Conservation (phyloP, 177 flowering plant species). For the Vitis hybrid region DNA sequence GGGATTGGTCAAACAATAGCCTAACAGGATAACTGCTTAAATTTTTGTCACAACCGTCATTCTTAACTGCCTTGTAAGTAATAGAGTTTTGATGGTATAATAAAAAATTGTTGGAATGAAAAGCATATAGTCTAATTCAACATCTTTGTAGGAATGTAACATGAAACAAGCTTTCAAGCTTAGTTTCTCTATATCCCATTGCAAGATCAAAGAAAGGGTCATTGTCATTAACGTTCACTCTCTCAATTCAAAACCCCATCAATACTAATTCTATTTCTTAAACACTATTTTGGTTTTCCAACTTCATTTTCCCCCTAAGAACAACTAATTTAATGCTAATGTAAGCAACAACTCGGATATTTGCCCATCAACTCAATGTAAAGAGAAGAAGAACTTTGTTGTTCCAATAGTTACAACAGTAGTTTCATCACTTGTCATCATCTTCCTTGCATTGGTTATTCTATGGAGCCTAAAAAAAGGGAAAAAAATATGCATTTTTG, state of each 20-base stretch:
- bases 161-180: constrained; percentile 10
- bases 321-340: background rate
- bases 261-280: too few relatives aligned
- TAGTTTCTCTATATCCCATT: background rate
- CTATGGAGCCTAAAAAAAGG: too few relatives aligned
- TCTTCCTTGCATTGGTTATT: too few relatives aligned
- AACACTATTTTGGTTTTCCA: too few relatives aligned
- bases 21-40: background rate
- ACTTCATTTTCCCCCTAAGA: background rate
- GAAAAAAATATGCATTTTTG: too few relatives aligned
- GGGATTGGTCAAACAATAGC: constrained; percentile 1
- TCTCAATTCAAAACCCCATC: too few relatives aligned
- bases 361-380: too few relatives aligned
- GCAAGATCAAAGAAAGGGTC: constrained; percentile 1
- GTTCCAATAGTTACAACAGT: too few relatives aligned
- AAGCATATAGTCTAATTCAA: background rate
- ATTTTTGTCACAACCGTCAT: background rate
- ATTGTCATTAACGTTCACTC: constrained; percentile 1
- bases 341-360: background rate
- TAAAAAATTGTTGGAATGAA: background rate
- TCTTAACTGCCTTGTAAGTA: background rate
- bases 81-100: background rate
- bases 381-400: too few relatives aligned
- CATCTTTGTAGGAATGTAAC: constrained; percentile 1
- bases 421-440: too few relatives aligned